Conservation (phyloP, 2,329 filamentous ascomycete genomes). For the Aspergillus pseudonomiae region DNA sequence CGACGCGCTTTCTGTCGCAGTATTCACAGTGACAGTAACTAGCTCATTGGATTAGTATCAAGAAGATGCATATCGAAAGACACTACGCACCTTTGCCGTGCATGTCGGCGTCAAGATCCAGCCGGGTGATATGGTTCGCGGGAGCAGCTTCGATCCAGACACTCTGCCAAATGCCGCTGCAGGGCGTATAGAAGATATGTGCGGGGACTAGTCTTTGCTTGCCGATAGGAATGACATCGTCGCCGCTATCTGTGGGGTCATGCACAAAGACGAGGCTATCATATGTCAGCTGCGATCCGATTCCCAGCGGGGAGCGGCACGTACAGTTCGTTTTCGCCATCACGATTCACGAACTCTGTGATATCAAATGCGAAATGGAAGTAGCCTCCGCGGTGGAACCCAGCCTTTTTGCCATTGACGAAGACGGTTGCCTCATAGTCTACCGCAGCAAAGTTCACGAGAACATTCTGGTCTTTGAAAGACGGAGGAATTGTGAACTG, state of each 20-base stretch:
- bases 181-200: conserved; percentile 71
- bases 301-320: conserved; percentile 21
- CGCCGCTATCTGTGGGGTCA: conserved; percentile 65
- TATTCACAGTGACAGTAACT: conserved; percentile 62
- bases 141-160: conserved; percentile 72
- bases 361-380: conserved; percentile 64
- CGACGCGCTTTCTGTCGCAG: conserved; percentile 40
- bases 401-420: conserved; percentile 58
- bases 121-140: conserved; percentile 57
- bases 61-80: not conserved
- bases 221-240: conserved; percentile 64
- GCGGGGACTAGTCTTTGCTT: conserved; percentile 61
- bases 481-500: conserved; percentile 50
- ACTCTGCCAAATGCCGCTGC: conserved; percentile 73
- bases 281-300: conserved; percentile 3
- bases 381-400: conserved; percentile 63
- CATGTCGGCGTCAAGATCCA: conserved; percentile 63
- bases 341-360: conserved; percentile 48
- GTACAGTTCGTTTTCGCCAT: conserved; percentile 58
- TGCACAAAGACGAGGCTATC: conserved; percentile 64
- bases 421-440: conserved; percentile 59
- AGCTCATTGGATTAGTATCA: not conserved
- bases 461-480: conserved; percentile 47
- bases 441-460: conserved; percentile 56
- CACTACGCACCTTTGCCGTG: conserved; percentile 52